Percentiles rank a stretch among this genome's conserved stretches.
Conservation (phyloP, 78 protist genomes). For the Chrysochromulina parva region DNA sequence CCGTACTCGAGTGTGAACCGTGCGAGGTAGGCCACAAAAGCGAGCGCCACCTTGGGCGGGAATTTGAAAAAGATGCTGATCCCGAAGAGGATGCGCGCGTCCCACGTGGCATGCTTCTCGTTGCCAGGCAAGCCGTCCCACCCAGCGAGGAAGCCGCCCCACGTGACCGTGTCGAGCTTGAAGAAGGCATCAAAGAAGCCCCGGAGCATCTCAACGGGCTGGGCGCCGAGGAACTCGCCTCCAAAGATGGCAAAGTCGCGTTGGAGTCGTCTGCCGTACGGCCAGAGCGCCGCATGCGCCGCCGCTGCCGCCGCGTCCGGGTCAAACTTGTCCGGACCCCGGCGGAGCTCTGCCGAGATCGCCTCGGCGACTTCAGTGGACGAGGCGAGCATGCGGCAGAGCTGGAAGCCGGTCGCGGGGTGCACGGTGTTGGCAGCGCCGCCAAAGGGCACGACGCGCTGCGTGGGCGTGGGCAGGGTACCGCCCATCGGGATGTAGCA, state of each 20-base stretch:
- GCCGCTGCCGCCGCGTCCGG: neutral
- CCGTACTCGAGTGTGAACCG: neutral
- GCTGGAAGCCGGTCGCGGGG: conserved; percentile 3
- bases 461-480: neutral
- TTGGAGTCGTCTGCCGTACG: neutral
- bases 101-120: neutral
- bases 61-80: neutral
- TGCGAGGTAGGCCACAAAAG: neutral
- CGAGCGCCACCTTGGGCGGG: neutral
- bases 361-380: neutral
- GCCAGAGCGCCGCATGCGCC: neutral
- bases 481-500: conserved; percentile 30
- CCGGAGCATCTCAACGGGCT: neutral
- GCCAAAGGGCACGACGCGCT: neutral
- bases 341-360: neutral
- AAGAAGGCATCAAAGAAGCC: conserved; percentile 1
- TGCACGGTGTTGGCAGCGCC: conserved; percentile 4
- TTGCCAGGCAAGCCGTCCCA: neutral
- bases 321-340: neutral
- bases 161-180: neutral
- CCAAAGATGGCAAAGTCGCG: conserved; percentile 7
- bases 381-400: conserved; percentile 17
- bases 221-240: neutral
- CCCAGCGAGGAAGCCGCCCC: conserved; percentile 18
- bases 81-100: neutral